phyloP scores from a whole-genome alignment of 2,329 filamentous ascomycete genomes.

The Stemphylium vesicarium region DNA sequence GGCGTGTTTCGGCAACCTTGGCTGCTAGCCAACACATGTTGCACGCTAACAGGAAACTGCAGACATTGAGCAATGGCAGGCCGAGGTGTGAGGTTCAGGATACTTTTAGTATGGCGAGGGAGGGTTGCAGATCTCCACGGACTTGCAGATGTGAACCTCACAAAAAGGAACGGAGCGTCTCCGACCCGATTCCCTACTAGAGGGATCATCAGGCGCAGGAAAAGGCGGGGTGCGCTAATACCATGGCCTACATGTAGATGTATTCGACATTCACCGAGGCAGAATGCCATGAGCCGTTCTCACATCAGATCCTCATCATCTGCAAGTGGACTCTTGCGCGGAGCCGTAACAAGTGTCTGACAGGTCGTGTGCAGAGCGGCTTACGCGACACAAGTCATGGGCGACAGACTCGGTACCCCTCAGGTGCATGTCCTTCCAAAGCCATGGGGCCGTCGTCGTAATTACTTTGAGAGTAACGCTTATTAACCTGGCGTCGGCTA shows the following conservation, averaged over 20 bases:
- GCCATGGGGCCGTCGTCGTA: constrained; percentile 18
- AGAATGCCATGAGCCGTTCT: not conserved
- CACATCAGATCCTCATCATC: not conserved
- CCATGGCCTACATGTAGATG: not conserved
- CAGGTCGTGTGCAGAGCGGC: not conserved
- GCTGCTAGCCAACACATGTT: not conserved
- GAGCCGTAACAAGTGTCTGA: not conserved
- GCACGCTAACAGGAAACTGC: not conserved
- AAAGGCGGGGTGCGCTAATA: constrained; percentile 9
- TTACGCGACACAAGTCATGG: not conserved
- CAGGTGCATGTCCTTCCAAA: constrained; percentile 10
- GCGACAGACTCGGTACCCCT: constrained; percentile 12
- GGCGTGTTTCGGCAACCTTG: constrained; percentile 13
- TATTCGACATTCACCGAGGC: constrained; percentile 1
- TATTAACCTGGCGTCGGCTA: constrained; percentile 26
- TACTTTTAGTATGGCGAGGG: not conserved
- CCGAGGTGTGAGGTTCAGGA: not conserved
- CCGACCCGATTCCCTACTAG: not conserved
- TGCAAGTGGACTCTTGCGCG: not conserved
- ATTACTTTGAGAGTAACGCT: constrained; percentile 20
- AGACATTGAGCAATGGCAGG: not conserved
- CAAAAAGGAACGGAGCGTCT: not conserved
- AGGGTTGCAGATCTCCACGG: not conserved
- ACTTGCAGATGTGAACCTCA: not conserved
- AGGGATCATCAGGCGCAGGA: not conserved